Conservation (phyloP, 495 filamentous ascomycete species). For the Staphylotrichum tortipilum region DNA sequence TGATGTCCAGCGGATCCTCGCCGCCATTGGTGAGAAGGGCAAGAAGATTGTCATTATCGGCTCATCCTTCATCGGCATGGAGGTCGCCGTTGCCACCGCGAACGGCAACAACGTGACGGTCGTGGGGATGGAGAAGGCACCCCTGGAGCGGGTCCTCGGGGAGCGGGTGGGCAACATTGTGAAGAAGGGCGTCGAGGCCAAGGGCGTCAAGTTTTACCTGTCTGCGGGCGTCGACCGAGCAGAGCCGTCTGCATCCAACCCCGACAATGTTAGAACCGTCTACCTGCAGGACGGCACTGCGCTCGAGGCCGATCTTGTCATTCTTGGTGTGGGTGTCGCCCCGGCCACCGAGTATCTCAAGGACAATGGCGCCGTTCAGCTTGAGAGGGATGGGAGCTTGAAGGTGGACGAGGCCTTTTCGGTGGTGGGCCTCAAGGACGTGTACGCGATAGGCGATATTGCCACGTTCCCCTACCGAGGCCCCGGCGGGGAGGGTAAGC, state of each 20-base stretch:
- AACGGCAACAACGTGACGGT: conserved; percentile 76
- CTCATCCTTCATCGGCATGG: conserved; percentile 93
- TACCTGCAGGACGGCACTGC: conserved; percentile 77
- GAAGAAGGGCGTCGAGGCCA: conserved; percentile 65
- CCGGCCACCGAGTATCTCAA: conserved; percentile 83
- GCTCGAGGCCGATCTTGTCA: conserved; percentile 79
- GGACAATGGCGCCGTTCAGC: conserved; percentile 53
- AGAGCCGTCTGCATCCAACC: conserved; percentile 52
- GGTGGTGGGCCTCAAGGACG: conserved; percentile 63
- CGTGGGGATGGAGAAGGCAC: conserved; percentile 83
- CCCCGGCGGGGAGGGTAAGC: conserved; percentile 64
- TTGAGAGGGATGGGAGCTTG: conserved; percentile 75
- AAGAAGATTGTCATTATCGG: conserved; percentile 92
- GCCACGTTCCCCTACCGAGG: conserved; percentile 92
- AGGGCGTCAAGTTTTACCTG: conserved; percentile 82
- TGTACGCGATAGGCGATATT: conserved; percentile 93
- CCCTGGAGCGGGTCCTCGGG: conserved; percentile 84
- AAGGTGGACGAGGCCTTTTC: conserved; percentile 67
- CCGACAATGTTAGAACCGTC: conserved; percentile 67
- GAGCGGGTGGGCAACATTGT: conserved; percentile 71
- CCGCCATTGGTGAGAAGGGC: conserved; percentile 69
- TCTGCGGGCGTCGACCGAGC: conserved; percentile 73
- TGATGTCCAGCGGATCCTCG: conserved; percentile 66
- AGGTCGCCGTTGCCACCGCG: conserved; percentile 69
- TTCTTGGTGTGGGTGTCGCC: conserved; percentile 80